Percentiles rank a stretch among this genome's conserved stretches.
phyloP scores from a whole-genome alignment of 2,329 filamentous ascomycete species.

The Cytospora piceae region DNA sequence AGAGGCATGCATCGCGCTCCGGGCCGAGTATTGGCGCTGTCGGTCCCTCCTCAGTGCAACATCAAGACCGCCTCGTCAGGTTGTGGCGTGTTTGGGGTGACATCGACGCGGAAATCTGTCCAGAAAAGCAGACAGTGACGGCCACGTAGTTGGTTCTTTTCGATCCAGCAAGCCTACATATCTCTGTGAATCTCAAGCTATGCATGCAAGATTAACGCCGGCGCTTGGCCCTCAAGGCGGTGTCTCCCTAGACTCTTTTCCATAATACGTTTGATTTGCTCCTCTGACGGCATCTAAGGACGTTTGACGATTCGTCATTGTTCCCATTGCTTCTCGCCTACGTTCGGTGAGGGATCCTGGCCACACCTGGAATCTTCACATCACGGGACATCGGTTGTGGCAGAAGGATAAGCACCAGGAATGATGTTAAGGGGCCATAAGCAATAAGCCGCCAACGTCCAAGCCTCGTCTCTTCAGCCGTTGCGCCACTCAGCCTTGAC shows the following conservation, averaged over 20 bases:
- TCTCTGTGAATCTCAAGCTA: not conserved
- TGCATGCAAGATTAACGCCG: not conserved
- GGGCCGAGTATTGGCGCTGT: not conserved
- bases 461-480: not conserved
- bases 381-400: not conserved
- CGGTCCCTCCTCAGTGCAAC: not conserved
- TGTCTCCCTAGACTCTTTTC: not conserved
- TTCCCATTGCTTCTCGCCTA: not conserved
- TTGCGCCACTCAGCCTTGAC: not conserved
- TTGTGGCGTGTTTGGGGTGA: slow-evolving; percentile 2
- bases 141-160: not conserved
- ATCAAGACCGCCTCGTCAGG: not conserved
- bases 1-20: not conserved
- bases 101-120: not conserved
- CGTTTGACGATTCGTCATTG: not conserved
- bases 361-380: not conserved
- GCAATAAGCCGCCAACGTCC: not conserved
- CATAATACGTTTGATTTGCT: not conserved
- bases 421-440: not conserved
- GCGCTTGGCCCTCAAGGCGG: not conserved
- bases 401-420: not conserved
- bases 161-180: not conserved
- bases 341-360: not conserved
- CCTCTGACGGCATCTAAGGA: not conserved
- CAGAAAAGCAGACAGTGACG: not conserved